Evolutionary conservation across 306 rosid genomes (phyloP), one percentile per base, ranked within the genome.

Genomic region (Purshia tridentata): DNA sequence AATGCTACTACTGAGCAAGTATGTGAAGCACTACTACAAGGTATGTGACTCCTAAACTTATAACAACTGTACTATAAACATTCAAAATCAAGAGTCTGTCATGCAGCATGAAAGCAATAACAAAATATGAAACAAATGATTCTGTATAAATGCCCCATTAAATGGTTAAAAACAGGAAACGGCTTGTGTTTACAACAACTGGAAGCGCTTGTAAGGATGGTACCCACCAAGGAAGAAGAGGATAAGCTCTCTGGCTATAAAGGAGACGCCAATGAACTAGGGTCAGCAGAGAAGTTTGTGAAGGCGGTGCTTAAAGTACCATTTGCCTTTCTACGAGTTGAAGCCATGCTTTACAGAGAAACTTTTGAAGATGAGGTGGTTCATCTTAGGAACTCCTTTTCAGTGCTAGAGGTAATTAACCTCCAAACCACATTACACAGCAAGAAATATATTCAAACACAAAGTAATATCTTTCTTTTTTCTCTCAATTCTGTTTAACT

Each of bases 341-440:
- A 95, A 84, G 90, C 84, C 48, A 87, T 95, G 99, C 97, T 90
- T 81, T 95, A 82, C 76, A 84, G 72, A 80, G 98, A 91, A 71
- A 87, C 98, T 14, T 95, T 95, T 66, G 98, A 91, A 67, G 99
- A 95, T 63, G 99, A 95, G 71, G 91, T 95, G 59, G 90, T 90
- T 74, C 98, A 91, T 82, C 96, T 95, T 29, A 78, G 82, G 46
- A 95, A 90, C 86, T 91, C 98, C 0, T 95, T 95, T 75, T 86
- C 92, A 75, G 87, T 91, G 93, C 92, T 95, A 10, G 97, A 95
- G 99, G 99, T 95, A 87, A 57, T 35, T 40, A 67, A n/a, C 2
- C 45, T 9, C 41, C 51, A 40, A 6, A 29, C 4, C 48, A 60
- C 41, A 10, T 64, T 62, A 37, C 20, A 23, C 41, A 45, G 53